Evolutionary conservation across 2,329 filamentous ascomycete genomes (phyloP).

Genomic region (Aspergillus pseudoglaucus): DNA sequence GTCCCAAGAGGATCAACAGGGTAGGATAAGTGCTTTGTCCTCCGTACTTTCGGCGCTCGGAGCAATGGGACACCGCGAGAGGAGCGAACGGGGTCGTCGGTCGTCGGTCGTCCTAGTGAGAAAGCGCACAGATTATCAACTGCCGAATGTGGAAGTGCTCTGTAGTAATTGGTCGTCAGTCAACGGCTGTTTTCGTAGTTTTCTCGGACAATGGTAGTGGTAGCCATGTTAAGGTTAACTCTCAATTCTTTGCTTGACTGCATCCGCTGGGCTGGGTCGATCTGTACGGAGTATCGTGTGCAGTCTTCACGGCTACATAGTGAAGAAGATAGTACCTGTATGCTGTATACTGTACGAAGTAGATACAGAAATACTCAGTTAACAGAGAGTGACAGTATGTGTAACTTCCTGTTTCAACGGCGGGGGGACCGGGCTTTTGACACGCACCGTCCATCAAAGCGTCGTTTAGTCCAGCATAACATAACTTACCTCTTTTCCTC

Average conservation of each 20-base stretch:
- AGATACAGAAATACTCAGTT: background rate
- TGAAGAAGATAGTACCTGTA: too few species aligned
- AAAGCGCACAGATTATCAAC: background rate
- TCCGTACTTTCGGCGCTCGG: background rate
- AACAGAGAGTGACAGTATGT: background rate
- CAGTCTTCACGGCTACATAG: too few species aligned
- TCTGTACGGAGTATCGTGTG: too few species aligned
- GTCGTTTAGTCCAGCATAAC: constrained; percentile 3
- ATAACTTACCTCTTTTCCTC: constrained; percentile 1
- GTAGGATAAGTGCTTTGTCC: background rate
- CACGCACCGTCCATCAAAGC: constrained; percentile 10
- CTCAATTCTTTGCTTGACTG: too few species aligned
- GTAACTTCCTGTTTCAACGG: constrained; percentile 2
- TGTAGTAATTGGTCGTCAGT: background rate
- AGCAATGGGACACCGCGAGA: background rate
- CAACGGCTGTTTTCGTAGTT: background rate
- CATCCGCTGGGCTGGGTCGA: too few species aligned
- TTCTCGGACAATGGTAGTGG: background rate
- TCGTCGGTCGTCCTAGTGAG: background rate
- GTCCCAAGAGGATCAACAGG: too few species aligned
- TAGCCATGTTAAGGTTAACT: background rate
- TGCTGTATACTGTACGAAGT: too few species aligned
- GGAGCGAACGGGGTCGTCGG: background rate
- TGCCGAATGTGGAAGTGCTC: background rate
- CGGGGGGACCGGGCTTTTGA: constrained; percentile 3